Base-by-base conservation (phyloP, 371 early-diverging fungal genomes). In the Mycotypha africana region DNA sequence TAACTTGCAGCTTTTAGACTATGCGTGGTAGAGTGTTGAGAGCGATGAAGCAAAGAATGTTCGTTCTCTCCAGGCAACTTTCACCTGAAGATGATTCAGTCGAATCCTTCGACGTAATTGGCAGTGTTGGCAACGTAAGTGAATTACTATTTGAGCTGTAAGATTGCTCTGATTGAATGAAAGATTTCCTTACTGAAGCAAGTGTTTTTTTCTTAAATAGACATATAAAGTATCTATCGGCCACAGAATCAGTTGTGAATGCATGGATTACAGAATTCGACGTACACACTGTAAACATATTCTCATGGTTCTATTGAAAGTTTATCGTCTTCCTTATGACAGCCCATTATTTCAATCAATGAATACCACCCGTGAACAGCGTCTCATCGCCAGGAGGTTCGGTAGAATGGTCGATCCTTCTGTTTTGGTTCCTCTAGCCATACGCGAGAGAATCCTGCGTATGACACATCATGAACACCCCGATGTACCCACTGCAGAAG, bases 81-180 rank as follows among this genome's bases (percentile, higher is more conserved):
- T 12, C 10, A 11, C 17, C 22, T 17, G 0, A 14, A 5, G 45
- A 42, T 26, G 24, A 48, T 1, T 47, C 41, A 16, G 9, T 9
- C 6, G 54, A 57, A 40, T 32, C 10, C 1, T 65, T 65, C 20
- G 49, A 65, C 43, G 65, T 68, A 6, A 32, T 64, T 12, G 69
- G 69, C 14, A 68, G 65, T 35, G 49, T 57, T 20, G 69, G 65
- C 16, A 68, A 54, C 30, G 69, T 68, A 68, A 47, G 54, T 44
- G 24, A 14, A 10, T n/a, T n/a, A n/a, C n/a, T n/a, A n/a, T n/a
- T n/a, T n/a, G n/a, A n/a, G n/a, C n/a, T n/a, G n/a, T n/a, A n/a
- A n/a, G n/a, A n/a, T n/a, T n/a, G n/a, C n/a, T n/a, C n/a, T n/a
- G n/a, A n/a, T n/a, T n/a, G n/a, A n/a, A n/a, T n/a, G n/a, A n/a